phyloP scores from a whole-genome alignment of 495 filamentous ascomycete genomes.

The Hypoxylon intermedium region DNA sequence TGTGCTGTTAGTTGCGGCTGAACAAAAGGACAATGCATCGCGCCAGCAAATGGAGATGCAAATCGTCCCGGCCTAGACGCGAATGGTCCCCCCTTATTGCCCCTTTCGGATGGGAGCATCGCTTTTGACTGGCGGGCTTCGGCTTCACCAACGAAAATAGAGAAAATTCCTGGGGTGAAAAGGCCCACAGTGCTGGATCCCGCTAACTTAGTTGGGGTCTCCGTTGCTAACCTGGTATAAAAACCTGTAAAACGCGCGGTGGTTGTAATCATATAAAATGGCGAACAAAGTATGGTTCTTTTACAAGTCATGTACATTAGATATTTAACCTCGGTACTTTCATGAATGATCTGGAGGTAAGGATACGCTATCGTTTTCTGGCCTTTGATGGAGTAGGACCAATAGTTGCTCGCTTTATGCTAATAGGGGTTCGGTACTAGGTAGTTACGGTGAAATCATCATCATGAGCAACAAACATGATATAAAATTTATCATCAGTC shows the following conservation, averaged over 20 bases:
- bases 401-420: no score
- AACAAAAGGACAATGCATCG: slow-evolving; percentile 36
- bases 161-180: slow-evolving; percentile 1
- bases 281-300: slow-evolving; percentile 21
- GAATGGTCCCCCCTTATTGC: slow-evolving; percentile 24
- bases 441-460: no score
- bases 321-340: not conserved
- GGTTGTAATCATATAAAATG: slow-evolving; percentile 11
- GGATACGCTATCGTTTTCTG: not conserved
- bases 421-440: no score
- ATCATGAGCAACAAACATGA: no score
- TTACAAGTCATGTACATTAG: not conserved
- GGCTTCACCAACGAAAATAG: not conserved
- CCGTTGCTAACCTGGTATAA: not conserved
- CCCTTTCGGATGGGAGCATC: slow-evolving; percentile 19
- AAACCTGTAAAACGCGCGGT: not conserved
- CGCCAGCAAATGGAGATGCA: slow-evolving; percentile 11
- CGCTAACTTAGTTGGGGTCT: slow-evolving; percentile 13
- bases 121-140: slow-evolving; percentile 17
- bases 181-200: slow-evolving; percentile 14
- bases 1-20: slow-evolving; percentile 18
- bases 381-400: slow-evolving; percentile 9
- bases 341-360: not conserved
- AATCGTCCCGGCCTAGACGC: not conserved
- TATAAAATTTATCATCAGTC: no score